Conservation (phyloP, 139 green algal genomes). For the Chlamydomonas eustigma region DNA sequence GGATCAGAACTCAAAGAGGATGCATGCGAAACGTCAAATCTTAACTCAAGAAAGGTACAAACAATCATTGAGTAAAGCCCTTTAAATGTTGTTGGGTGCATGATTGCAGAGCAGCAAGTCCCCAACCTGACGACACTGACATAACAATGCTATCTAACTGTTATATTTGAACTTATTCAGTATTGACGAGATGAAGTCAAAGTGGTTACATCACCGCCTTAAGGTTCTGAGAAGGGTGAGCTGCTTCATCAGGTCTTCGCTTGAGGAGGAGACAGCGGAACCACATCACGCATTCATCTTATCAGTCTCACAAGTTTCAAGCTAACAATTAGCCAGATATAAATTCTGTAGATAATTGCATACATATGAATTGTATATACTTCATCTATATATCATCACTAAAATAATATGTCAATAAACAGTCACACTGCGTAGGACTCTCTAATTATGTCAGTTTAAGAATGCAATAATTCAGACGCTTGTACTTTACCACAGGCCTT, state of each 20-base stretch:
- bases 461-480: not conserved
- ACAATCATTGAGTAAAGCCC: too few relatives aligned
- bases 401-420: too few relatives aligned
- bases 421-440: too few relatives aligned
- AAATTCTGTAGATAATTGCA: not conserved
- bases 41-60: too few relatives aligned
- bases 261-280: too few relatives aligned
- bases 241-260: not conserved
- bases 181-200: conserved; percentile 20
- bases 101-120: not conserved
- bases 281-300: too few relatives aligned
- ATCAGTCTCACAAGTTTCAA: too few relatives aligned
- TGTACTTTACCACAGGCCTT: conserved; percentile 28
- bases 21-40: too few relatives aligned
- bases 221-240: conserved; percentile 31
- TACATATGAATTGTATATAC: not conserved
- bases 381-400: too few relatives aligned
- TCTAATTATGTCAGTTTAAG: not conserved
- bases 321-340: not conserved
- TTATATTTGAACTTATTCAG: not conserved
- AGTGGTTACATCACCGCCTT: conserved; percentile 46
- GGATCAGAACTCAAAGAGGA: too few relatives aligned
- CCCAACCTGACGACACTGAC: not conserved
- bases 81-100: not conserved
- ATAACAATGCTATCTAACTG: not conserved